Conservation (phyloP, 805 yeast species). For the Maudiozyma serrabonitensis region DNA sequence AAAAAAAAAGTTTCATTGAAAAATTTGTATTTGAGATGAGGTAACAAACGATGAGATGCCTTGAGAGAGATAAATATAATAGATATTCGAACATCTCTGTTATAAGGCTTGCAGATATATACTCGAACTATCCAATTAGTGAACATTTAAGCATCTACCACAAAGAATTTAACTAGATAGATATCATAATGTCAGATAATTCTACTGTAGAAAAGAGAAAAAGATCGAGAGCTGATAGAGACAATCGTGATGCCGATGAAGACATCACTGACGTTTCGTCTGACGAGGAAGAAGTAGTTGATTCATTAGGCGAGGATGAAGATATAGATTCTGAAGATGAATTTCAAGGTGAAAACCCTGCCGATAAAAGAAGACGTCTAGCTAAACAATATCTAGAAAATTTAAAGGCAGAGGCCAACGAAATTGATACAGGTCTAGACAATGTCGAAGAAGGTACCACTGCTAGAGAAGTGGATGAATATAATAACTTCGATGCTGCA, state of each 20-base stretch:
- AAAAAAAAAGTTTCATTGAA: conserved; percentile 5
- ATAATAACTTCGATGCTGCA: conserved; percentile 68
- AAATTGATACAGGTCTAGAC: conserved; percentile 22
- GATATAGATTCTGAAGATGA: conserved; percentile 63
- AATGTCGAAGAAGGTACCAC: conserved; percentile 6
- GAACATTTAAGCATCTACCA: too few relatives aligned
- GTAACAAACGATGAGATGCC: neutral
- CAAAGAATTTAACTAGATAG: too few relatives aligned
- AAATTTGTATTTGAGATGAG: conserved; percentile 19
- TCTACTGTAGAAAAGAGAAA: conserved; percentile 9
- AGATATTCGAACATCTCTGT: too few relatives aligned
- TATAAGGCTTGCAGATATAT: too few relatives aligned
- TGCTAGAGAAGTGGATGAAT: conserved; percentile 24
- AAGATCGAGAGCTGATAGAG: conserved; percentile 18
- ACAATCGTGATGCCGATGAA: conserved; percentile 34
- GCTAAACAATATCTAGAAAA: conserved; percentile 88
- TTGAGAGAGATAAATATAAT: too few relatives aligned
- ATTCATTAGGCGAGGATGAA: conserved; percentile 32
- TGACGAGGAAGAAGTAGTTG: conserved; percentile 37
- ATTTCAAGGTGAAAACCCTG: conserved; percentile 66
- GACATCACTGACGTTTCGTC: conserved; percentile 45
- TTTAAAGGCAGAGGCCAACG: conserved; percentile 50
- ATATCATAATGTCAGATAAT: conserved; percentile 1
- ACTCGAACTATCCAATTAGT: too few relatives aligned
- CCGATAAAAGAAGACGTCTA: conserved; percentile 86